Conservation (phyloP, 2,329 filamentous ascomycete genomes). For the Stachybotrys echinatus region DNA sequence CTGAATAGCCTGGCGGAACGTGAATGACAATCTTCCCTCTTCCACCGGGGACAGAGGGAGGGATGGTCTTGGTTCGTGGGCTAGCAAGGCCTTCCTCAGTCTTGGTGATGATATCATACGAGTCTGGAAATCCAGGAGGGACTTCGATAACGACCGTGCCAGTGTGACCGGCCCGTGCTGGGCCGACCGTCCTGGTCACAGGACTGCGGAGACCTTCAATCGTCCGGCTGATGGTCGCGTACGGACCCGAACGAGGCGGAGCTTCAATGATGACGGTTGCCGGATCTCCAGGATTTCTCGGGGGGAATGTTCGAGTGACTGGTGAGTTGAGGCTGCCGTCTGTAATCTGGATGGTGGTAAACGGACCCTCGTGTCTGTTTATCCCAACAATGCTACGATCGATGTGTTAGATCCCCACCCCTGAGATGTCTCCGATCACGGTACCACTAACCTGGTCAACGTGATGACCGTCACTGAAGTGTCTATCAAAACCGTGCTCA, state of each 20-base stretch:
- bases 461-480: slow-evolving; percentile 2
- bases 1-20: background rate
- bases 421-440: background rate
- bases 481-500: slow-evolving; percentile 7
- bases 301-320: background rate
- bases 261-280: background rate
- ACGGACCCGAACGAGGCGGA: background rate
- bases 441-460: background rate
- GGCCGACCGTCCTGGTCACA: background rate
- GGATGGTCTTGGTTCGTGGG: background rate
- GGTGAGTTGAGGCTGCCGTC: background rate
- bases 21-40: background rate
- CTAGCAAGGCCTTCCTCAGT: background rate
- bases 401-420: background rate
- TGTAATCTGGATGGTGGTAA: background rate
- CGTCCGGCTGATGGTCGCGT: background rate
- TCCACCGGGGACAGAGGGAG: background rate
- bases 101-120: background rate
- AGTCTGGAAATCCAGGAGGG: background rate
- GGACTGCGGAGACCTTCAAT: background rate
- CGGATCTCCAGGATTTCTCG: background rate
- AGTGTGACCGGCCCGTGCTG: background rate
- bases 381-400: background rate
- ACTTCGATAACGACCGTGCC: background rate
- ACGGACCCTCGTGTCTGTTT: background rate